phyloP scores from a whole-genome alignment of 805 yeast species.

The Pichia deserticola region DNA sequence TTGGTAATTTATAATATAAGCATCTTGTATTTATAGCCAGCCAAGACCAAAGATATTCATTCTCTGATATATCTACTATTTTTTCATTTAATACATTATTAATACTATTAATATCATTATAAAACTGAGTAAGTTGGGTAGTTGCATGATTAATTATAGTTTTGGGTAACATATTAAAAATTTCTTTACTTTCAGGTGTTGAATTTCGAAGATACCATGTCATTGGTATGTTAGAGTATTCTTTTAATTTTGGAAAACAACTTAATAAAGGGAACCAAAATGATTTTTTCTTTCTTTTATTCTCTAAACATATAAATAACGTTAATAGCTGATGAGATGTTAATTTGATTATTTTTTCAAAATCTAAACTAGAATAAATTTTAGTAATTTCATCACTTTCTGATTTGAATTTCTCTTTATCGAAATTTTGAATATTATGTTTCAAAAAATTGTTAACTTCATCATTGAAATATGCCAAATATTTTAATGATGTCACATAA shows the following conservation, averaged over 20 bases:
- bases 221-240: constrained; percentile 53
- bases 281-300: constrained; percentile 31
- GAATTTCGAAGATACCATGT: constrained; percentile 37
- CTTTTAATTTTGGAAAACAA: constrained; percentile 51
- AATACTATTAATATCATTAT: constrained; percentile 35
- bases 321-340: constrained; percentile 56
- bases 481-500: constrained; percentile 42
- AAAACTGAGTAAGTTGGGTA: constrained; percentile 37
- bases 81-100: background rate
- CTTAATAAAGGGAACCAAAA: constrained; percentile 67
- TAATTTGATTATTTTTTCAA: constrained; percentile 33
- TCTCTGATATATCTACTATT: constrained; percentile 12
- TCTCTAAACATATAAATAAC: constrained; percentile 42
- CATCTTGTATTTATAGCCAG: constrained; percentile 88
- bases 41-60: constrained; percentile 63
- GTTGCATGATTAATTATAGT: constrained; percentile 34
- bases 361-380: constrained; percentile 13
- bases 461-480: constrained; percentile 25
- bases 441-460: constrained; percentile 1
- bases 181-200: background rate
- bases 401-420: background rate
- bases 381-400: constrained; percentile 1
- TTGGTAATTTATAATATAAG: constrained; percentile 62
- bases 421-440: background rate
- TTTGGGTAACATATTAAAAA: constrained; percentile 37